Conservation (phyloP, 2,329 filamentous ascomycete genomes). For the Verticillium zaregamsianum region DNA sequence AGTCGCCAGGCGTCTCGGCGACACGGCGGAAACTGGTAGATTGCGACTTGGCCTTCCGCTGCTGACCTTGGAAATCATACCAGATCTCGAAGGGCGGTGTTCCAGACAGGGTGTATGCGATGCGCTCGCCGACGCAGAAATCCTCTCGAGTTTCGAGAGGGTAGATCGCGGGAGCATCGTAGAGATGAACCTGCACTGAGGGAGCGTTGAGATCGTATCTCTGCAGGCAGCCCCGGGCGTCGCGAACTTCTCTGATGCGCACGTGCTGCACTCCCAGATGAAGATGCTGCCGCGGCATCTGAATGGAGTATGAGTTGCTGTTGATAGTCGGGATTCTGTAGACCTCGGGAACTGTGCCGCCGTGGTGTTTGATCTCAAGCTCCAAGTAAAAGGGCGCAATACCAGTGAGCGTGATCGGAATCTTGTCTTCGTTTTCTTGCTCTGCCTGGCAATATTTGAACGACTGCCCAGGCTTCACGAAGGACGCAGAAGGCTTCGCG, state of each 20-base stretch:
- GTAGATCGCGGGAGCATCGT: slow-evolving; percentile 87
- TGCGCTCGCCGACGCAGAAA: slow-evolving; percentile 93
- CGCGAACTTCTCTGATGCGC: slow-evolving; percentile 83
- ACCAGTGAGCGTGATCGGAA: slow-evolving; percentile 81
- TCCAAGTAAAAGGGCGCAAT: slow-evolving; percentile 86
- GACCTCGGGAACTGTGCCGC: slow-evolving; percentile 72
- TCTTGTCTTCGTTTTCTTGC: slow-evolving; percentile 74
- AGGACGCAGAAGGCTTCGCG: slow-evolving; percentile 74
- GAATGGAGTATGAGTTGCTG: slow-evolving; percentile 69
- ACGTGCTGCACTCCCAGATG: slow-evolving; percentile 87
- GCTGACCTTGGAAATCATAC: slow-evolving; percentile 80
- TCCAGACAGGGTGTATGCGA: slow-evolving; percentile 87
- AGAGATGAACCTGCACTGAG: slow-evolving; percentile 85
- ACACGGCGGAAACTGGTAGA: slow-evolving; percentile 88
- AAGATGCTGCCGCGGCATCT: slow-evolving; percentile 78
- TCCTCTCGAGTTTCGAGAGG: slow-evolving; percentile 79
- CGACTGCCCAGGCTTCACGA: slow-evolving; percentile 81
- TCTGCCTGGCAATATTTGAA: slow-evolving; percentile 95
- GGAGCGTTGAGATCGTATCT: slow-evolving; percentile 68
- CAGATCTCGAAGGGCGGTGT: slow-evolving; percentile 88
- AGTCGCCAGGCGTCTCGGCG: slow-evolving; percentile 84
- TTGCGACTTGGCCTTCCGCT: slow-evolving; percentile 72
- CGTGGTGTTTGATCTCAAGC: slow-evolving; percentile 88
- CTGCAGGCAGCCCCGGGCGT: slow-evolving; percentile 80
- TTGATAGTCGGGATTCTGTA: slow-evolving; percentile 78